A percentile compares a stretch with the other conserved stretches of the same genome.
phyloP scores from a whole-genome alignment of 2,329 filamentous ascomycete species.

The Stylonectria norvegica region DNA sequence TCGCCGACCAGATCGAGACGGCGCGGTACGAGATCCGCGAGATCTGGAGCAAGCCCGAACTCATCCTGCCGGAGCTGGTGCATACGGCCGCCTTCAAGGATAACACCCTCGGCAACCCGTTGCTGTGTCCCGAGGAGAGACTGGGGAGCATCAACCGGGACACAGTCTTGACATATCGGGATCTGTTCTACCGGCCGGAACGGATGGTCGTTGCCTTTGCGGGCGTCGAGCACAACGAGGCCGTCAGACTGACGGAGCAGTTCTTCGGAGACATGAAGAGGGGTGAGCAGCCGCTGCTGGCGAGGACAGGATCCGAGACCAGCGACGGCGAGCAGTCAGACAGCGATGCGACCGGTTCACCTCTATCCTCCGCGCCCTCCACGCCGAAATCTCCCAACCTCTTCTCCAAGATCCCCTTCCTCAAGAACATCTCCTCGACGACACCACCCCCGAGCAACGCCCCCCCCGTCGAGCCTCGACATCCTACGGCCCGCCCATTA shows the following conservation, averaged over 20 bases:
- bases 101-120: constrained; percentile 90
- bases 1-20: constrained; percentile 81
- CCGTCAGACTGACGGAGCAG: constrained; percentile 73
- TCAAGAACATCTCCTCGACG: constrained; percentile 83
- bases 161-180: constrained; percentile 74
- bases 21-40: constrained; percentile 94
- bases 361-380: constrained; percentile 33
- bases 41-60: constrained; percentile 95
- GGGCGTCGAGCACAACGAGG: constrained; percentile 77
- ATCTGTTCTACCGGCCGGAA: constrained; percentile 83
- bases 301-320: constrained; percentile 57
- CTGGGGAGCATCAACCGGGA: constrained; percentile 69
- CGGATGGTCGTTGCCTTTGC: constrained; percentile 94
- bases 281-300: constrained; percentile 44
- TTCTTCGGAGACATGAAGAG: constrained; percentile 89
- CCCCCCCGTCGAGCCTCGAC: constrained; percentile 48
- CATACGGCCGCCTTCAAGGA: constrained; percentile 95
- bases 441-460: constrained; percentile 57
- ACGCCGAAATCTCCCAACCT: constrained; percentile 55
- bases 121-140: constrained; percentile 85
- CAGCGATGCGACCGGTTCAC: constrained; percentile 32
- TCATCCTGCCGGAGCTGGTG: constrained; percentile 91
- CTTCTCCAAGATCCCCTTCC: constrained; percentile 80
- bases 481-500: constrained; percentile 71
- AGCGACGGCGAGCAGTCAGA: constrained; percentile 40